Evolutionary conservation across 169 alveolate species (phyloP).

Genomic region (Babesia caballi): DNA sequence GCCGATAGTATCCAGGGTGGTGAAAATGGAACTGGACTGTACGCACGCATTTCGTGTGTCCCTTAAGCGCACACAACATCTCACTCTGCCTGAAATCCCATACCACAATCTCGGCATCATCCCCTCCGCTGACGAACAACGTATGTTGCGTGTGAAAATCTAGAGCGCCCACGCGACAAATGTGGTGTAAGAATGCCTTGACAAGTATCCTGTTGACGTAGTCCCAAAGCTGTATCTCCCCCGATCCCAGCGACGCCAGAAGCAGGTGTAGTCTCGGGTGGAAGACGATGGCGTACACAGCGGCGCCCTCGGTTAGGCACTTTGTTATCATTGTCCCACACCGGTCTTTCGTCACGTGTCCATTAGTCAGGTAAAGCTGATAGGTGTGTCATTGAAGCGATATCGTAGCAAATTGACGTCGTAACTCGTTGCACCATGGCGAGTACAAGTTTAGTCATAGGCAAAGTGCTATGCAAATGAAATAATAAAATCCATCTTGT

Average conservation of each 20-base stretch:
- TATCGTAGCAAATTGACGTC: too few species aligned
- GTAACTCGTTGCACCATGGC: too few species aligned
- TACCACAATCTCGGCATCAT: conserved; percentile 90
- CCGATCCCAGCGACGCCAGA: conserved; percentile 91
- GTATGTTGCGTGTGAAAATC: conserved; percentile 92
- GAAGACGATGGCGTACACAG: conserved; percentile 94
- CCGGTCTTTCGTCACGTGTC: too few species aligned
- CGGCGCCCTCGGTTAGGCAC: conserved; percentile 80
- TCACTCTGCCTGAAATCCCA: conserved; percentile 92
- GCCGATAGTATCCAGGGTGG: conserved; percentile 93
- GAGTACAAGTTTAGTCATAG: too few species aligned
- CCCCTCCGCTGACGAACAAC: conserved; percentile 96
- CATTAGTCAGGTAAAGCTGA: too few species aligned
- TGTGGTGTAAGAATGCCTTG: conserved; percentile 89
- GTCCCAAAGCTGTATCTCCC: conserved; percentile 92
- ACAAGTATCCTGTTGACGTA: conserved; percentile 82
- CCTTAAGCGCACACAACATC: conserved; percentile 88
- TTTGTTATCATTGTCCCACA: conserved; percentile 64
- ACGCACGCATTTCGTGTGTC: conserved; percentile 95
- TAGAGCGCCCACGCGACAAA: conserved; percentile 95
- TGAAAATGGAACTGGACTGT: conserved; percentile 93
- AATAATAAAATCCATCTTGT: too few species aligned
- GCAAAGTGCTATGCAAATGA: too few species aligned
- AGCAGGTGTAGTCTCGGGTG: conserved; percentile 93
- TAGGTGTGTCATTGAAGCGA: too few species aligned